Evolutionary conservation across 129 eudicot genomes (phyloP), one percentile per base, ranked within the genome.

Genomic region (Artemisia tridentata): DNA sequence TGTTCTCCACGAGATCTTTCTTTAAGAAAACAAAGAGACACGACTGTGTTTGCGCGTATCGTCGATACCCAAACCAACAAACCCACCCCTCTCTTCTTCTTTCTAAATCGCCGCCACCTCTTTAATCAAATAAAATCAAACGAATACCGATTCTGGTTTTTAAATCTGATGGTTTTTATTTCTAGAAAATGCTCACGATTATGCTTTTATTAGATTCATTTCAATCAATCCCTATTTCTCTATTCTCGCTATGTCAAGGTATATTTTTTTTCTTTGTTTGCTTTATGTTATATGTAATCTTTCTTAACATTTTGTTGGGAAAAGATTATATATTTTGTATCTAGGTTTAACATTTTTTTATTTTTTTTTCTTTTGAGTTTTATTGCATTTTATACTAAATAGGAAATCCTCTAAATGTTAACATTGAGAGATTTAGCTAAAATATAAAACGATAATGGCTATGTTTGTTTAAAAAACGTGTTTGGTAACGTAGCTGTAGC

Each of bases 241-340:
- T 51, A 17, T 61, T 69, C 62, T 79, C 85, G 85, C 76, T 67
- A 87, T 87, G 93, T 87, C 86, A 68, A 87, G 93, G 93, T 18
- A 6, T 46, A 12, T 9, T 46, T 9, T 9, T 34, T 58, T 45
- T 6, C 23, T 15, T 50, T 5, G 11, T 34, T 58, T 45, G 5
- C 17, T 27, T 68, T 57, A 15, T 60, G 1, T 38, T 51, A 10
- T 11, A 38, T 61, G 52, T 51, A 51, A 67, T 38, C 61, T 76
- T 29, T 29, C 34, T 65, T 41, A 12, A 46, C 54, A 63, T 64
- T 9, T 74, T 43, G 27, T 50, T 62, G 8, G 41, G 2, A 1
- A 34, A 5, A 34, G 4, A 27, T 27, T 31, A 4, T 31, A 31
- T 31, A 31, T 31, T 31, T 31, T 5, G 7, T 31, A 31, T 31